Percentiles rank a stretch among this genome's conserved stretches.
Conservation (phyloP, 2,329 filamentous ascomycete species). For the Parascedosporium putredinis region DNA sequence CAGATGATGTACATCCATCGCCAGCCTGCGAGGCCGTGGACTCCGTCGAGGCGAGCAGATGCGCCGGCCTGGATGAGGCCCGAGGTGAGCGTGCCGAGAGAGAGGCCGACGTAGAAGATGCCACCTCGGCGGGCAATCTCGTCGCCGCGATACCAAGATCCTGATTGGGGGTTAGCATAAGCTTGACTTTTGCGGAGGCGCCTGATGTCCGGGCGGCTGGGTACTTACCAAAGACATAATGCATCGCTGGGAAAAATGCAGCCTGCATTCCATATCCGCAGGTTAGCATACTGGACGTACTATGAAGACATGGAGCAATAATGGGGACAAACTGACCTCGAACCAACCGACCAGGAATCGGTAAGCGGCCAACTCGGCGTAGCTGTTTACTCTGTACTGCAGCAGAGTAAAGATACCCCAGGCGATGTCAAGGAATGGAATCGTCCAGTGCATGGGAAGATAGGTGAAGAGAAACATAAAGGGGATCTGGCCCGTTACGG, state of each 20-base stretch:
- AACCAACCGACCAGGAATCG: slow-evolving; percentile 45
- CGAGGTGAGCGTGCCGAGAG: slow-evolving; percentile 40
- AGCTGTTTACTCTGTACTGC: slow-evolving; percentile 38
- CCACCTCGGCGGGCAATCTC: slow-evolving; percentile 38
- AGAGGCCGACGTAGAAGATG: slow-evolving; percentile 38
- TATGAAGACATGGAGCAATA: background rate
- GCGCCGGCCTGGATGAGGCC: slow-evolving; percentile 37
- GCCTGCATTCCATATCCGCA: slow-evolving; percentile 13
- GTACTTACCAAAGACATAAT: slow-evolving; percentile 24
- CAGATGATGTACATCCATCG: slow-evolving; percentile 49
- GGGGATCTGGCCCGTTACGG: slow-evolving; percentile 39
- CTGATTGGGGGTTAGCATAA: slow-evolving; percentile 16
- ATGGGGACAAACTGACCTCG: slow-evolving; percentile 19
- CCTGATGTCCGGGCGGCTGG: no score
- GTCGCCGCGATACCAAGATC: slow-evolving; percentile 39
- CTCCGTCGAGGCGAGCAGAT: slow-evolving; percentile 27
- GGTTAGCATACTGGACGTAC: background rate
- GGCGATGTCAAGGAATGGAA: slow-evolving; percentile 38
- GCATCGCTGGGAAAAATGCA: slow-evolving; percentile 29
- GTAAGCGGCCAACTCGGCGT: slow-evolving; percentile 39
- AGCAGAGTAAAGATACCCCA: slow-evolving; percentile 49
- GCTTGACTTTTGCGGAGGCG: no score
- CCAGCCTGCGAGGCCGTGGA: slow-evolving; percentile 36
- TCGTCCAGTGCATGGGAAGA: slow-evolving; percentile 35
- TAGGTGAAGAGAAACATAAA: slow-evolving; percentile 40